Base-by-base conservation (phyloP, 768 basidiomycete genomes). In the Termitomyces sp. region DNA sequence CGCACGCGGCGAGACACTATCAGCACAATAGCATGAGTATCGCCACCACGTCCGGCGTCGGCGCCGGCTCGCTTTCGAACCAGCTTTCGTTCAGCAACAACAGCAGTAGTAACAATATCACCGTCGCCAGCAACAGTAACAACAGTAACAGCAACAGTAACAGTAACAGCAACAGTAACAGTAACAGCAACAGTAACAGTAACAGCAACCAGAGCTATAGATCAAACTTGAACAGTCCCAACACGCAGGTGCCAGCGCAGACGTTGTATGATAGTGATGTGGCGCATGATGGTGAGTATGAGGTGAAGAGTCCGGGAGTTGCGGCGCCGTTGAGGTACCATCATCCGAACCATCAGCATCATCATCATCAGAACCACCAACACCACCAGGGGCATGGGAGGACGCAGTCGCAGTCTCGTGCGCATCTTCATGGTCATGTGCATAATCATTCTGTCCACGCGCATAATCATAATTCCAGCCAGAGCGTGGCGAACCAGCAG, bases 21-120 rank as follows among this genome's bases (percentile, higher is more conserved):
- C 77, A 78, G 64, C 78, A 78, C 59, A 79, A 63, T 56, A 79
- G 77, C 60, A 74, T 79, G 74, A 79, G 77, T 59, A 68, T 77
- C 28, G 5, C 54, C 19, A 47, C 46, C 33, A 37, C 54, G 14
- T 9, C 51, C 31, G 23, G 43, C 43, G 9, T 10, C 9, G 12
- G 46, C 46, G 26, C 42, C 5, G 41, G 28, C 41, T 41, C 42
- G 30, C 19, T 44, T 53, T 53, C 41, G 42, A 28, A 44, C 14
- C 35, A 19, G 51, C 42, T 43, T 42, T 54, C 44, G 31, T 54
- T 2, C 38, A 35, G 40, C 45, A 44, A 15, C 42, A 66, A 61
- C 53, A 68, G 7, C 17, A 41, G 26, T n/a, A 37, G 3, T 28
- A 42, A 47, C 46, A 48, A 15, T 30, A 65, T 58, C 55, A 67